Base-by-base conservation (phyloP, 169 alveolate species). In the Eimeria acervulina region DNA sequence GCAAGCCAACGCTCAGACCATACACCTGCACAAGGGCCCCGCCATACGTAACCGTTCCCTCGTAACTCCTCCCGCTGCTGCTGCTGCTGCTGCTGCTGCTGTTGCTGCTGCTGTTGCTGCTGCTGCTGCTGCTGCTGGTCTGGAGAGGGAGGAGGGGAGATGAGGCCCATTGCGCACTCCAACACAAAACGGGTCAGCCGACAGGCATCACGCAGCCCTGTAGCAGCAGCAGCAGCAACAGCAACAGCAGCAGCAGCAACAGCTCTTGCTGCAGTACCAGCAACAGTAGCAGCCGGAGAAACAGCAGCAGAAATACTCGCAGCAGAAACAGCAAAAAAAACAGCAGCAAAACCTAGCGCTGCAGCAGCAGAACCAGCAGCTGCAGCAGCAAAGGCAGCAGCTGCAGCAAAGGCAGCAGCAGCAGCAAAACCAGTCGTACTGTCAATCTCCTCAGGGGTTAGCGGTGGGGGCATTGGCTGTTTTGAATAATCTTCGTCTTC, bases 391-490 rank as follows among this genome's bases (percentile, higher is more conserved):
- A 17, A 10, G 15, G 2, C 59, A 51, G 59, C 59, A 51, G n/a
- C n/a, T n/a, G 6, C 59, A 51, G 59, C 7, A 51, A 0, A 0
- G 15, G 59, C 59, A 51, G 59, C 59, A 51, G 59, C 59, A 51
- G 2, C 59, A 51, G 59, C 59, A 51, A 51, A 12, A 72, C 23
- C 84, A 2, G 52, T 44, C 84, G 8, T 23, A 72, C 84, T 72
- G 52, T 21, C 47, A 12, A 31, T 72, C 7, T 72, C 84, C 28
- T 72, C 84, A 28, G 19, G 23, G 7, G 84, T 72, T 15, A 72
- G 84, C 84, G 84, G 84, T 38, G 28, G 52, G 6, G 84, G 84
- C 84, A 72, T 72, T n/a, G n/a, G n/a, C n/a, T n/a, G n/a, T 66
- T 31, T 66, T 31, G 78, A 13, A 15, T 23, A 7, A 17, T 72